Evolutionary conservation across 176 grass and related monocot genomes (phyloP), one percentile per base, ranked within the genome.

Genomic region (Luzula sylvatica): DNA sequence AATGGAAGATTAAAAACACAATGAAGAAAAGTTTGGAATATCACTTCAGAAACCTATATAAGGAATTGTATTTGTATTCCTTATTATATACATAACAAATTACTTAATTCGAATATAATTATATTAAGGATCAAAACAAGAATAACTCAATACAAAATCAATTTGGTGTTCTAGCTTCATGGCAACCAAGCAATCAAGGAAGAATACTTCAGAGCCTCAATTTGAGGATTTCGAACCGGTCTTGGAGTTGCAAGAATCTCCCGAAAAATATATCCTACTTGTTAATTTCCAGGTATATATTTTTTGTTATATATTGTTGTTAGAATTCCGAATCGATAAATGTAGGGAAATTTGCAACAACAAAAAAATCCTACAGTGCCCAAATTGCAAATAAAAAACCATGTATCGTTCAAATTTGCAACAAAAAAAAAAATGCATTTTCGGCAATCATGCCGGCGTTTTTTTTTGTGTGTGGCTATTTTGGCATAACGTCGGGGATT

Each of bases 1-100:
- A 38, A 38, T 52, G 59, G 67, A 71, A 38, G 67, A 60, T 51
- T 63, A 35, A 71, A 70, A 60, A 20, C 57, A 54, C 58, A 47
- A 24, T 43, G 42, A 58, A 58, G 76, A 80, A 83, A 90, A 77
- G 86, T 62, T 80, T 90, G 42, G 86, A 80, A 90, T 84, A 72
- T 23, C 1, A 35, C 5, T 35, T 9, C 9, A 35, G 30, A 48
- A 43, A n/a, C 11, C 23, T 71, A 71, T 61, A 71, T 59, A 60
- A 44, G 59, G 18, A 50, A 1, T 4, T 23, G 23, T n/a, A n/a
- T n/a, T n/a, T n/a, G n/a, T 21, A 60, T 56, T 56, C 26, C 9
- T 35, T 4, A 35, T 28, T 18, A 28, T 4, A 8, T 30, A 32
- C 42, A 63, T 8, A 46, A 46, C 58, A 64, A 47, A 32, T n/a